Base-by-base conservation (phyloP, 169 alveolate genomes). In the Plasmodium berghei region DNA sequence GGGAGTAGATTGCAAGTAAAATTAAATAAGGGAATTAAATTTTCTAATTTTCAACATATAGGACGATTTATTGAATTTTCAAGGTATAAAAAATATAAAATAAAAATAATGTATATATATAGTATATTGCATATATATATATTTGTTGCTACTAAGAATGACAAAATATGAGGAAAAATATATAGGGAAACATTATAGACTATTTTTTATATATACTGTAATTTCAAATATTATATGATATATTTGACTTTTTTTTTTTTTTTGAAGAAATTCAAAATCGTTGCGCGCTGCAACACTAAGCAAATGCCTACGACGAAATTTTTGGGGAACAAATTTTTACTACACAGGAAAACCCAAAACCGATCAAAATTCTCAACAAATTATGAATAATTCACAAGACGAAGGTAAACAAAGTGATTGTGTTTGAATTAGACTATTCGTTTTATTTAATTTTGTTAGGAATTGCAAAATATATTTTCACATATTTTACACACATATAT, bases 201-300 rank as follows among this genome's bases (percentile, higher is more conserved):
- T 1, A 28, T 28, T 28, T 3, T 28, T 34, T 34, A 61, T 24
- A 61, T n/a, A 61, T 12, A 16, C 10, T 18, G 34, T 10, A 61
- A n/a, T 20, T 4, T 12, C 9, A n/a, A 1, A 8, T 63, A 22
- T 14, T 20, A 63, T 20, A 9, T 63, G 2, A 5, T 4, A 24
- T 63, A 4, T 28, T 26, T 40, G 4, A 14, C 24, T 63, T 56
- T 73, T 12, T 9, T 28, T 45, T 18, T 63, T 14, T 28, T 40
- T 26, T 22, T 55, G 1, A 18, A 77, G 89, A 18, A 22, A 34
- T 9, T 77, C 89, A 40, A 12, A 61, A 40, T 77, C 77, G 12
- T 49, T 77, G 22, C 48, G 89, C 0, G 89, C 89, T 12, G 89
- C 89, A 28, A 77, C 89, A 20, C 70, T 77, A 9, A 77, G 89